Base-by-base conservation (phyloP, 208 protist species). In the Acanthamoeba castellanii region DNA sequence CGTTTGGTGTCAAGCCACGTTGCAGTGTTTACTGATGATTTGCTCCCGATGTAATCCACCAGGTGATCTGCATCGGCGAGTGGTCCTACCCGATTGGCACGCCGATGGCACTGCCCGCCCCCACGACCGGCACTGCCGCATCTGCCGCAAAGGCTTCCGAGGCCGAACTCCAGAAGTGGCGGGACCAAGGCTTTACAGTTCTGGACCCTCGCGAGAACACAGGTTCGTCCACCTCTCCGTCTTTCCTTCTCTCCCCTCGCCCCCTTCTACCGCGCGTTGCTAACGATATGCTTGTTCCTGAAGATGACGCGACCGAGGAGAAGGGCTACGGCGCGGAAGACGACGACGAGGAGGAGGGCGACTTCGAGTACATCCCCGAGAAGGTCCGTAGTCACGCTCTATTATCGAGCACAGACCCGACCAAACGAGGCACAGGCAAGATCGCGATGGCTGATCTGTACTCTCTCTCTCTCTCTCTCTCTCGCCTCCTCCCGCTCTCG, bases 11-110 rank as follows among this genome's bases (percentile, higher is more conserved):
- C 42, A 9, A 9, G 5, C 5, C 3, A 45, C 2, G 1, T 57
- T 57, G 52, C 52, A 57, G 16, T 57, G 52, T 22, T 57, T 57
- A 20, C 52, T 45, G 42, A 8, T 45, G 1, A 3, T 45, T 45
- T 45, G 42, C 42, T n/a, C 42, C 25, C 14, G 30, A 42, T 78
- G 25, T n/a, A 1, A 7, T 18, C 18, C 1, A 34, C 8, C 72
- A 82, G 74, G 74, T 82, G 42, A 52, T 82, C 7, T 82, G 74
- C 37, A 82, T 82, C 37, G 74, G 74, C 37, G 74, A 47, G n/a
- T 82, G 74, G 74, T 82, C 74, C 3, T 82, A 82, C 9, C 74
- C 74, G 14, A 47, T 82, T 13, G 74, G 74, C 11, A 37, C 9
- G n/a, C 74, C 74, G 1, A 27, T 82, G 6, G 74, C 34, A 20